These are phyloP conservation scores for Neonectria sp. DNA, from an alignment of 2,329 filamentous ascomycete genomes.

Conservation along the genomic window DNA sequence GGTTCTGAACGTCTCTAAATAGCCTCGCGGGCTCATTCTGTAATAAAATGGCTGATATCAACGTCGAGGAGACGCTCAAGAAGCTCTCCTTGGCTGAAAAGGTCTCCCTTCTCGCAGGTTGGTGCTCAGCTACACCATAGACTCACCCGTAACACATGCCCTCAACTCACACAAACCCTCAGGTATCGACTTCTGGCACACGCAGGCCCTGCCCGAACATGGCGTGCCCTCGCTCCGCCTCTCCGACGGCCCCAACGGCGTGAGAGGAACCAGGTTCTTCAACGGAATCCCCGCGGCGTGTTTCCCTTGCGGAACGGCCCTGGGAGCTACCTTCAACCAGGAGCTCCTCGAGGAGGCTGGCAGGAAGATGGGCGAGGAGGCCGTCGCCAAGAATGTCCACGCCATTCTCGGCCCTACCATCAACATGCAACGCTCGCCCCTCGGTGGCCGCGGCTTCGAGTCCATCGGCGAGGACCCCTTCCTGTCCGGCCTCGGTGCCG, in stretches of 20 bases:
- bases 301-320: constrained; percentile 71
- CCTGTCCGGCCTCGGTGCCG: constrained; percentile 68
- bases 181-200: constrained; percentile 81
- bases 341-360: constrained; percentile 67
- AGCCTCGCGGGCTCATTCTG: neutral
- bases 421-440: constrained; percentile 73
- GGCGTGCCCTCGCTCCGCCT: constrained; percentile 76
- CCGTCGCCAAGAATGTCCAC: constrained; percentile 70
- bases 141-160: neutral
- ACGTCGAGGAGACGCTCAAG: constrained; percentile 68
- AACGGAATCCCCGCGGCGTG: constrained; percentile 73
- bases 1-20: neutral
- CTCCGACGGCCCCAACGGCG: constrained; percentile 79
- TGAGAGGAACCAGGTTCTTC: constrained; percentile 78
- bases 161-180: neutral
- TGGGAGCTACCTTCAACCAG: constrained; percentile 72
- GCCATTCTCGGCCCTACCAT: constrained; percentile 74
- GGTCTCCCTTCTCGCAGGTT: constrained; percentile 67
- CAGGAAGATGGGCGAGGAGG: constrained; percentile 66
- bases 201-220: constrained; percentile 71
- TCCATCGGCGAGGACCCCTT: constrained; percentile 72
- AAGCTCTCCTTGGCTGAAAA: constrained; percentile 69
- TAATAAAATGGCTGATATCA: constrained; percentile 63
- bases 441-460: constrained; percentile 73
- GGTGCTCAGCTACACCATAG: constrained; percentile 24